A percentile compares a stretch with the other conserved stretches of the same genome.
phyloP scores from a whole-genome alignment of 148 eudicot genomes.

The Amaranthus palmeri region DNA sequence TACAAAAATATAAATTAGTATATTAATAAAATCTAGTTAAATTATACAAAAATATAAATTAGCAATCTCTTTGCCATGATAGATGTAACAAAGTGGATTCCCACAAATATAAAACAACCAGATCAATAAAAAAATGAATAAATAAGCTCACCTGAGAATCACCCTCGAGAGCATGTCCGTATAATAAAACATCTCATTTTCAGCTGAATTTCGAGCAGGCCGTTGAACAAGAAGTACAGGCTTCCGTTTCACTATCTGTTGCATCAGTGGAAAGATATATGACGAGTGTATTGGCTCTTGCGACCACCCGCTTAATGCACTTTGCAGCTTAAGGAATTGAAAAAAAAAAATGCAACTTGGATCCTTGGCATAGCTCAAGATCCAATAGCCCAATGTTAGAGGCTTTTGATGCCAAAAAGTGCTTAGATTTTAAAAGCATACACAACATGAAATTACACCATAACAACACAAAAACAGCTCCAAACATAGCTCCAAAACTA shows the following conservation, averaged over 20 bases:
- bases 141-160: slow-evolving; percentile 69
- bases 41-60: too few species aligned
- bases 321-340: slow-evolving; percentile 95
- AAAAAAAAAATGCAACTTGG: slow-evolving; percentile 91
- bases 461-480: too few species aligned
- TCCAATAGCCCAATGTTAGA: slow-evolving; percentile 14
- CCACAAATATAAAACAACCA: not conserved
- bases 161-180: slow-evolving; percentile 64
- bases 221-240: slow-evolving; percentile 75
- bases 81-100: too few species aligned
- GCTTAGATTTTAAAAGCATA: not conserved
- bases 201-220: slow-evolving; percentile 72
- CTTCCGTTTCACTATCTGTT: slow-evolving; percentile 87
- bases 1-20: too few species aligned
- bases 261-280: slow-evolving; percentile 98
- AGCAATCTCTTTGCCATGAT: too few species aligned
- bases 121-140: not conserved
- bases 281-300: slow-evolving; percentile 71
- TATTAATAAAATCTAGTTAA: too few species aligned
- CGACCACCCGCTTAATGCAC: slow-evolving; percentile 73
- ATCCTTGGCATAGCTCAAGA: slow-evolving; percentile 75
- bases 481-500: too few species aligned
- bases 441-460: too few species aligned
- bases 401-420: not conserved
- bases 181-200: slow-evolving; percentile 98